Percentiles rank a stretch among this genome's conserved stretches.
Evolutionary conservation across 164 flowering plant species (phyloP).

Genomic region (Vitis labrusca): DNA sequence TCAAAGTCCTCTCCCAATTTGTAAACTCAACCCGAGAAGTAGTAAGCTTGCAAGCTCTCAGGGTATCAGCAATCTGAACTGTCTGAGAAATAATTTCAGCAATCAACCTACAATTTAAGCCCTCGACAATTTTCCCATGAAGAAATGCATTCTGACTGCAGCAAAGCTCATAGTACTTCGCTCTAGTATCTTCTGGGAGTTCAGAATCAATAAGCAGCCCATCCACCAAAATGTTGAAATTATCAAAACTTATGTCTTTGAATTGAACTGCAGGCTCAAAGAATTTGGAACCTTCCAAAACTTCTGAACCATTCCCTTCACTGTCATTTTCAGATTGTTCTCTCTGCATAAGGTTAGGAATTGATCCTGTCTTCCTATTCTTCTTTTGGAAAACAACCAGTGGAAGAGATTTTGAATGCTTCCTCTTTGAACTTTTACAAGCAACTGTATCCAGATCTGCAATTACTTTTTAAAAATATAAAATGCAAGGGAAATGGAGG

Average conservation of each 20-base stretch:
- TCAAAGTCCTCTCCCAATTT: conserved; percentile 44
- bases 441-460: not conserved
- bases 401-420: conserved; percentile 23
- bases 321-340: conserved; percentile 37
- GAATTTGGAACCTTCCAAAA: conserved; percentile 24
- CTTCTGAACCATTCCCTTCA: conserved; percentile 32
- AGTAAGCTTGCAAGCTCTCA: conserved; percentile 34
- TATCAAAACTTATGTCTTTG: conserved; percentile 26
- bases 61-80: conserved; percentile 42
- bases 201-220: conserved; percentile 37
- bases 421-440: conserved; percentile 17
- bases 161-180: conserved; percentile 46
- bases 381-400: conserved; percentile 14
- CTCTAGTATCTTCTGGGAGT: conserved; percentile 23
- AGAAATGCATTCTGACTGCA: conserved; percentile 33
- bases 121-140: conserved; percentile 35
- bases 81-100: conserved; percentile 42
- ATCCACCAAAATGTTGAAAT: conserved; percentile 33
- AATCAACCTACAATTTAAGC: conserved; percentile 25
- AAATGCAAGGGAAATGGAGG: not conserved
- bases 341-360: conserved; percentile 7
- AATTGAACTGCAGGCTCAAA: conserved; percentile 22
- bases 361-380: conserved; percentile 3
- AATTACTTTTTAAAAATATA: not conserved
- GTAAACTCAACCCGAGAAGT: conserved; percentile 33